A percentile compares a stretch with the other conserved stretches of the same genome.
Conservation (phyloP, 1,139 yeast genomes). For the Casaregolazyma suthepensis region DNA sequence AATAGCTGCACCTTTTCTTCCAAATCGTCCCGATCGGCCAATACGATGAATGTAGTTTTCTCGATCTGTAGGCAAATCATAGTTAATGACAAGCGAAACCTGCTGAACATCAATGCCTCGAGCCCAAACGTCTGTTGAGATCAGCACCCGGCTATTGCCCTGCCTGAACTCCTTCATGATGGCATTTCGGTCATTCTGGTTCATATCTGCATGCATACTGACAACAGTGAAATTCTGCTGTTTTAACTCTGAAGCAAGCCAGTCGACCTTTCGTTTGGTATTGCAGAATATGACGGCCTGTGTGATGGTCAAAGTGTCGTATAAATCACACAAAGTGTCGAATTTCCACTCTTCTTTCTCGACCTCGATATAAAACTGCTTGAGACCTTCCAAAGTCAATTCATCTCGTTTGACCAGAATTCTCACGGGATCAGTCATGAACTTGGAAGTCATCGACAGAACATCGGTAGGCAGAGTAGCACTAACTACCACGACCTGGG, state of each 20-base stretch:
- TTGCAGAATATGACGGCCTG: slow-evolving; percentile 97
- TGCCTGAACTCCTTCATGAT: slow-evolving; percentile 73
- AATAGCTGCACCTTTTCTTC: slow-evolving; percentile 92
- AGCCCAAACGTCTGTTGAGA: slow-evolving; percentile 97
- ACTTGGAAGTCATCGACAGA: slow-evolving; percentile 75
- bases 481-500: slow-evolving; percentile 90
- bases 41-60: slow-evolving; percentile 92
- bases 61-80: slow-evolving; percentile 77
- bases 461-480: slow-evolving; percentile 89
- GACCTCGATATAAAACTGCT: slow-evolving; percentile 78
- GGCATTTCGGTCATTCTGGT: slow-evolving; percentile 82
- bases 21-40: slow-evolving; percentile 93
- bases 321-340: slow-evolving; percentile 86
- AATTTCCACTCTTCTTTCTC: slow-evolving; percentile 95
- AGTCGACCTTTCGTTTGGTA: slow-evolving; percentile 85
- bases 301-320: slow-evolving; percentile 89
- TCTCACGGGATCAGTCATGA: slow-evolving; percentile 85
- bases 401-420: slow-evolving; percentile 89
- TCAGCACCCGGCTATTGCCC: slow-evolving; percentile 63
- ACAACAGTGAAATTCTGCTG: slow-evolving; percentile 83
- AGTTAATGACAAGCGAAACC: slow-evolving; percentile 89
- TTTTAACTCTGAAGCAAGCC: slow-evolving; percentile 74
- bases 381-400: slow-evolving; percentile 81
- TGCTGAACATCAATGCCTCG: slow-evolving; percentile 97
- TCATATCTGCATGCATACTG: slow-evolving; percentile 97